These are phyloP conservation scores for Eucommia ulmoides DNA, from an alignment of 257 asterid genomes.

Conservation along the genomic window DNA sequence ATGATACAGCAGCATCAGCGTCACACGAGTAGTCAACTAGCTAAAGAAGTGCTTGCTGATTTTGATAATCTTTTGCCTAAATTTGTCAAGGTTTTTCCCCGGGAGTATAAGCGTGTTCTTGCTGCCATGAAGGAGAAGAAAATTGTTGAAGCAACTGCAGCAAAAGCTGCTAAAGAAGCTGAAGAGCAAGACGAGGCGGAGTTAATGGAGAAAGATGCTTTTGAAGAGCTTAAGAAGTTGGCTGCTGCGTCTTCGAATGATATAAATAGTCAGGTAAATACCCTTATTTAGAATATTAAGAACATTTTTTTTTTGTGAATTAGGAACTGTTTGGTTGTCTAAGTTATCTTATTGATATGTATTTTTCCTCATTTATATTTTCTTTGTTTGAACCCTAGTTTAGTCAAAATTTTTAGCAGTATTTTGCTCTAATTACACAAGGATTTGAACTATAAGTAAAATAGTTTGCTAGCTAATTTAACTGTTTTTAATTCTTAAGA, in stretches of 20 bases:
- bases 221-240: conserved; percentile 86
- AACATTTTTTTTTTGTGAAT: too few relatives aligned
- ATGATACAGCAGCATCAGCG: conserved; percentile 98
- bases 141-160: too few relatives aligned
- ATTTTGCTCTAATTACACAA: too few relatives aligned
- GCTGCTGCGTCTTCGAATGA: conserved; percentile 35
- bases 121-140: conserved; percentile 52
- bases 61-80: conserved; percentile 65
- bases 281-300: too few relatives aligned
- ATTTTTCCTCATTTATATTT: too few relatives aligned
- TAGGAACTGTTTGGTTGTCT: too few relatives aligned
- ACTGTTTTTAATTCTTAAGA: too few relatives aligned
- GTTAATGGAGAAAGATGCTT: conserved; percentile 68
- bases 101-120: conserved; percentile 77
- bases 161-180: conserved; percentile 22
- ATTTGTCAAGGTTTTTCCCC: conserved; percentile 87
- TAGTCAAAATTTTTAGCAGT: too few relatives aligned
- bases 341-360: too few relatives aligned
- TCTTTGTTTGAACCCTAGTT: too few relatives aligned
- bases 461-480: too few relatives aligned
- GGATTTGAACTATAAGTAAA: too few relatives aligned
- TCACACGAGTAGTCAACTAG: conserved; percentile 78
- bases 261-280: conserved; percentile 34
- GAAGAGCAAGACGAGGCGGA: conserved; percentile 57
- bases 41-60: conserved; percentile 67